These are phyloP conservation scores for Pseudogymnoascus sp. DNA, from an alignment of 2,329 filamentous ascomycete species.

Conservation along the genomic window DNA sequence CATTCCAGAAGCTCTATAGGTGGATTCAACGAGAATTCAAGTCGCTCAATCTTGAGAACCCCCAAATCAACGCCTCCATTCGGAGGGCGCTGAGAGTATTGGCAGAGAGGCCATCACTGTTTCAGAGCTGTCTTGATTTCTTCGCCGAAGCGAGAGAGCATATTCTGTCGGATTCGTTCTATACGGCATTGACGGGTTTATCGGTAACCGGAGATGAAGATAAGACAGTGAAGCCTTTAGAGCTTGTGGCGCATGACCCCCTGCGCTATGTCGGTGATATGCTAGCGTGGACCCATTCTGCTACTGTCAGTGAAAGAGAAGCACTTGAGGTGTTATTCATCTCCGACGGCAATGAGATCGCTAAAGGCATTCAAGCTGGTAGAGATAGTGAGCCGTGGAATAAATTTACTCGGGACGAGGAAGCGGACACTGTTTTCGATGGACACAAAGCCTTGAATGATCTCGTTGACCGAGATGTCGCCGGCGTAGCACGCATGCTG, in stretches of 20 bases:
- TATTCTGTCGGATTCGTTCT: conserved; percentile 81
- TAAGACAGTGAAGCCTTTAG: conserved; percentile 72
- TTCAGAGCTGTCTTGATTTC: conserved; percentile 86
- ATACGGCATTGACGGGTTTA: conserved; percentile 72
- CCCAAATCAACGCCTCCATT: conserved; percentile 80
- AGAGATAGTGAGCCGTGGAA: conserved; percentile 80
- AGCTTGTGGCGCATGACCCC: conserved; percentile 85
- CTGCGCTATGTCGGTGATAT: conserved; percentile 92
- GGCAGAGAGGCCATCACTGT: conserved; percentile 79
- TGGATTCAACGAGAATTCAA: conserved; percentile 96
- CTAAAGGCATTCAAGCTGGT: conserved; percentile 69
- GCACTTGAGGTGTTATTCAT: conserved; percentile 87
- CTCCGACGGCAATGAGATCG: conserved; percentile 80
- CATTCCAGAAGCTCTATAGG: conserved; percentile 90
- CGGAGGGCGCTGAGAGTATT: conserved; percentile 75
- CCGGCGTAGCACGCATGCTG: conserved; percentile 73
- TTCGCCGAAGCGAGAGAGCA: conserved; percentile 86
- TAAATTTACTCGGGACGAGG: conserved; percentile 39
- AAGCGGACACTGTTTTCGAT: conserved; percentile 57
- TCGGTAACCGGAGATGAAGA: conserved; percentile 49
- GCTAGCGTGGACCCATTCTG: conserved; percentile 93
- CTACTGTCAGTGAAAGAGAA: conserved; percentile 86
- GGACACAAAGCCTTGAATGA: conserved; percentile 73
- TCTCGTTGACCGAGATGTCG: conserved; percentile 77
- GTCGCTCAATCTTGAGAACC: conserved; percentile 83